A percentile compares a stretch with the other conserved stretches of the same genome.
Conservation (phyloP, 2,329 filamentous ascomycete genomes). For the Plenodomus tracheiphilus region DNA sequence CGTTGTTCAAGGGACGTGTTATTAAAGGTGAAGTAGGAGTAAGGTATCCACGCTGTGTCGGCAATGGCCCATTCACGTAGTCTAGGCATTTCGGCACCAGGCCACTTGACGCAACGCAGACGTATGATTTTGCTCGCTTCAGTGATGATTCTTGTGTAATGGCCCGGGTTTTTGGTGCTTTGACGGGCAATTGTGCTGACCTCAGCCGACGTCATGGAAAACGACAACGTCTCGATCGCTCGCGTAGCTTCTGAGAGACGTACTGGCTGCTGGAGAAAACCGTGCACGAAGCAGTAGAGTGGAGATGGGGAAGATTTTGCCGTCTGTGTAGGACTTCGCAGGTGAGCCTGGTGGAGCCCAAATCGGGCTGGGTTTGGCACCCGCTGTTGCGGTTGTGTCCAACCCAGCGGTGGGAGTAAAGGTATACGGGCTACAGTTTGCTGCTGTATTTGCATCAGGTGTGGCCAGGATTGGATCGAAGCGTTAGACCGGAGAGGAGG, state of each 20-base stretch:
- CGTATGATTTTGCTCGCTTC: conserved; percentile 66
- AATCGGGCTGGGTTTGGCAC: conserved; percentile 51
- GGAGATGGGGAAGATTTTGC: conserved; percentile 14
- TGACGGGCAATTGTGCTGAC: not conserved
- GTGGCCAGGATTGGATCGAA: not conserved
- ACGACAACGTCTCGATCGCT: conserved; percentile 51
- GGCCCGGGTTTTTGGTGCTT: not conserved
- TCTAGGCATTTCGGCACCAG: conserved; percentile 32
- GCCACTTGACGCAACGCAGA: conserved; percentile 65
- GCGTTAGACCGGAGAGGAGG: not conserved
- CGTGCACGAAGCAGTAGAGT: conserved; percentile 62
- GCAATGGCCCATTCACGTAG: conserved; percentile 64
- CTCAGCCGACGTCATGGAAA: conserved; percentile 44
- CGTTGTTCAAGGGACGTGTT: conserved; percentile 57
- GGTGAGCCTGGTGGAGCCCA: conserved; percentile 62
- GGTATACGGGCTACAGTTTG: not conserved
- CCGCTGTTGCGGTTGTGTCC: conserved; percentile 42
- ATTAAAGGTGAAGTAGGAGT: conserved; percentile 72
- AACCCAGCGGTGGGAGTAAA: conserved; percentile 43
- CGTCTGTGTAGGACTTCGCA: conserved; percentile 57
- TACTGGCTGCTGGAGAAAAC: conserved; percentile 55
- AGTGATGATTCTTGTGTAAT: conserved; percentile 30
- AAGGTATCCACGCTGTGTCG: conserved; percentile 70
- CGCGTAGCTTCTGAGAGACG: conserved; percentile 37
- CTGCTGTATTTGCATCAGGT: not conserved